Base-by-base conservation (phyloP, 2,329 filamentous ascomycete genomes). In the Colletotrichum endophyticum region DNA sequence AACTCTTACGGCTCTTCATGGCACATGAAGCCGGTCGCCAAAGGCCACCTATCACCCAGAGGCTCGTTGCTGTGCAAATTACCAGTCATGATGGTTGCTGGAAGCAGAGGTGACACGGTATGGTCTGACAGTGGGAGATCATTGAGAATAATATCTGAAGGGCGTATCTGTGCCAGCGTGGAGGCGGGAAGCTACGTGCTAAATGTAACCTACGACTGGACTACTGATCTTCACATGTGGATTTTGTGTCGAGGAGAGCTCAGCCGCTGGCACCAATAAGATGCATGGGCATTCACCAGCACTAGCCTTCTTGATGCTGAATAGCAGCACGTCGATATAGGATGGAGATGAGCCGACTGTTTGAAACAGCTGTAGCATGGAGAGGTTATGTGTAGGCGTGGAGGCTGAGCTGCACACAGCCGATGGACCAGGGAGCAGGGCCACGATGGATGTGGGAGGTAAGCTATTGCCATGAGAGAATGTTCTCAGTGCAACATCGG, bases 401-500 rank as follows among this genome's bases (percentile, higher is more conserved):
- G n/a, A 53, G 12, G 2, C 44, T 22, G n/a, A 7, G n/a, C 13
- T 53, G 44, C 6, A 22, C 44, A 53, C 6, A 25, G n/a, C 44
- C 11, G 0, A 13, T 53, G 44, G 12, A 13, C n/a, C 12, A 13
- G 44, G n/a, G 6, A 53, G n/a, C 44, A 53, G 44, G n/a, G n/a
- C 1, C 44, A 53, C 0, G 44, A 1, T 13, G 0, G 0, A 13
- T 13, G 11, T 53, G n/a, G 44, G 4, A 53, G n/a, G n/a, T 8
- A 44, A 44, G 5, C 19, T 0, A 0, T 44, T 44, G 39, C 1
- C 39, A 44, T 44, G 19, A 0, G 9, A 44, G 39, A n/a, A 2
- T 0, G 0, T 44, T 44, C 1, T 5, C 39, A 12, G 39, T 0
- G 19, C 5, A 5, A n/a, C 1, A 44, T 44, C 0, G 1, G 39